Conservation (phyloP, 495 filamentous ascomycete genomes). For the Bathelium albidoporum region DNA sequence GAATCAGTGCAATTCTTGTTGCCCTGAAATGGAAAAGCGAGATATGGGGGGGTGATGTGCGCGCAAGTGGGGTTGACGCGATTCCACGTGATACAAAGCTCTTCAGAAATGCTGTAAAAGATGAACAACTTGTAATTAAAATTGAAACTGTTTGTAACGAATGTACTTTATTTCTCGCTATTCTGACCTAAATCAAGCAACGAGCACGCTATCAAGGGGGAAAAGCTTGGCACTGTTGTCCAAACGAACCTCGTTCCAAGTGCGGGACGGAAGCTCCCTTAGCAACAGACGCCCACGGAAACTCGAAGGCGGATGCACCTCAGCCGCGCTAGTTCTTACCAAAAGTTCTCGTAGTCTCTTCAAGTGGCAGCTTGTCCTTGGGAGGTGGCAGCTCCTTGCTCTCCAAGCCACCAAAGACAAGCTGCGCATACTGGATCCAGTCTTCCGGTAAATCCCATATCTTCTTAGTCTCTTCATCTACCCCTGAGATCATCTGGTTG, state of each 20-base stretch:
- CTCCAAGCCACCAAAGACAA: slow-evolving; percentile 37
- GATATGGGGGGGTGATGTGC: slow-evolving; percentile 1
- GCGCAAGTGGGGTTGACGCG: neutral
- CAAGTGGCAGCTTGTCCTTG: slow-evolving; percentile 31
- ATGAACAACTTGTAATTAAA: neutral
- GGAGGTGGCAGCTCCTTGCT: slow-evolving; percentile 26
- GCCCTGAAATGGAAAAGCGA: neutral
- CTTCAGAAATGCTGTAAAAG: neutral
- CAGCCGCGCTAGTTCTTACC: neutral
- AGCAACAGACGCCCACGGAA: neutral
- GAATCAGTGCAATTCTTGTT: neutral
- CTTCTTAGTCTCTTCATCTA: slow-evolving; percentile 46
- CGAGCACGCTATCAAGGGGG: neutral
- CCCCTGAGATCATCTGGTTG: slow-evolving; percentile 55
- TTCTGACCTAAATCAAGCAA: neutral
- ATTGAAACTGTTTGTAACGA: neutral
- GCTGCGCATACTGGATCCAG: slow-evolving; percentile 46
- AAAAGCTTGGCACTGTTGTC: neutral
- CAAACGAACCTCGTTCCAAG: neutral
- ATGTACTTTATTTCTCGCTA: neutral
- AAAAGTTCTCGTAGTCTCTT: neutral
- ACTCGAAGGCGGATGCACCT: neutral
- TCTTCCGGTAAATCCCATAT: slow-evolving; percentile 48
- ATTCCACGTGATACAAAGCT: neutral
- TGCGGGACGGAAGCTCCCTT: neutral